These are phyloP conservation scores for Nyssa sinensis DNA, from an alignment of 148 eudicot species.

Conservation along the genomic window DNA sequence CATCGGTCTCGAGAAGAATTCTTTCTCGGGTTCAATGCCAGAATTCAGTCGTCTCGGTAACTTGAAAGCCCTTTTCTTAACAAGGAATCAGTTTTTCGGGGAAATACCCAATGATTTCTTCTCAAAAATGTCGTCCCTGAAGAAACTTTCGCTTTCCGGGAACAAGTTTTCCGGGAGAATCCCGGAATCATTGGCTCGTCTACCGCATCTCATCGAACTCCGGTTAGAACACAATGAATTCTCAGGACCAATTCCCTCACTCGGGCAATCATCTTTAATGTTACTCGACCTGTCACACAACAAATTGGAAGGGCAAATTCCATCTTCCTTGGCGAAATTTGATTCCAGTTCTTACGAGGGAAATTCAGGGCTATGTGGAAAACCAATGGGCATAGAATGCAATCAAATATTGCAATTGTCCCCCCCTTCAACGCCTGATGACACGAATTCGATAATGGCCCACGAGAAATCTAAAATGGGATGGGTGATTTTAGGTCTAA, in stretches of 20 bases:
- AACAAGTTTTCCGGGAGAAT: slow-evolving; percentile 54
- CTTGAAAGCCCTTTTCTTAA: slow-evolving; percentile 37
- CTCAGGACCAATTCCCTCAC: slow-evolving; percentile 42
- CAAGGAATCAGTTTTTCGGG: slow-evolving; percentile 47
- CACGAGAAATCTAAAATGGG: background rate
- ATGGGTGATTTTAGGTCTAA: slow-evolving; percentile 32
- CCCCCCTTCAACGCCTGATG: background rate
- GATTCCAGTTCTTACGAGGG: slow-evolving; percentile 40
- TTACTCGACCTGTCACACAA: slow-evolving; percentile 39
- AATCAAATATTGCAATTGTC: background rate
- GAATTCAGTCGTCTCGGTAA: slow-evolving; percentile 30
- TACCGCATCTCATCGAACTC: slow-evolving; percentile 28
- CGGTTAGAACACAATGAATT: slow-evolving; percentile 48
- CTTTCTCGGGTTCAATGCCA: slow-evolving; percentile 48
- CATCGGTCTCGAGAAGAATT: slow-evolving; percentile 42
- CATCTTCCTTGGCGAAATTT: slow-evolving; percentile 39
- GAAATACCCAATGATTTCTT: slow-evolving; percentile 46
- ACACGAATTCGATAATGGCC: background rate
- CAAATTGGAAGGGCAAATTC: slow-evolving; percentile 49
- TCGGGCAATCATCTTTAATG: slow-evolving; percentile 27
- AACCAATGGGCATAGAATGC: slow-evolving; percentile 32
- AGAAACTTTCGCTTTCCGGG: slow-evolving; percentile 35
- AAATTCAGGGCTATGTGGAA: slow-evolving; percentile 49
- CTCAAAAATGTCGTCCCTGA: slow-evolving; percentile 20
- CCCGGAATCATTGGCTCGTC: slow-evolving; percentile 36